Conservation (phyloP, 345 rosid genomes). For the Limnanthes douglasii region DNA sequence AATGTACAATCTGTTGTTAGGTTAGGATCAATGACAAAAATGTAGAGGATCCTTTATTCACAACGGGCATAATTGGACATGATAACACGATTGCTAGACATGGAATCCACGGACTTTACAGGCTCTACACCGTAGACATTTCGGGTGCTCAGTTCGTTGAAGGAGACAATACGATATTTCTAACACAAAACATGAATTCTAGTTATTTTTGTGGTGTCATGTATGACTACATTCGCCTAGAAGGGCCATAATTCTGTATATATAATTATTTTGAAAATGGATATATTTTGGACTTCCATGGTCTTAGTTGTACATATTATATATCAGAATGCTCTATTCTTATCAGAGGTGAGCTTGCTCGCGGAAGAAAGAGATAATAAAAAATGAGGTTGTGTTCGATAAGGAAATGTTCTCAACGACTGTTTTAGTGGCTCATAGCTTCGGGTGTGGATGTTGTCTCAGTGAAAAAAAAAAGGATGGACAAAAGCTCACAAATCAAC, state of each 20-base stretch:
- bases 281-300: neutral
- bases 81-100: constrained; percentile 56
- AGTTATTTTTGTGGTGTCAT: constrained; percentile 31
- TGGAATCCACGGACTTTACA: constrained; percentile 52
- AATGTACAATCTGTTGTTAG: constrained; percentile 12
- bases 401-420: too few relatives aligned
- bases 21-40: constrained; percentile 20
- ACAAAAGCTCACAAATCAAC: too few relatives aligned
- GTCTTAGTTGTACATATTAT: neutral
- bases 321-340: neutral
- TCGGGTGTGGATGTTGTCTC: too few relatives aligned
- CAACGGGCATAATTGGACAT: constrained; percentile 42
- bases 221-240: constrained; percentile 55
- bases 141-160: constrained; percentile 15
- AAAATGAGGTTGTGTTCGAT: too few relatives aligned
- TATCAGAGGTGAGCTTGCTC: neutral
- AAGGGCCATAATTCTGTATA: constrained; percentile 29
- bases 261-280: neutral
- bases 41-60: constrained; percentile 19
- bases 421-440: too few relatives aligned
- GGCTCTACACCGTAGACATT: constrained; percentile 24
- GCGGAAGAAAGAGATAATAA: neutral
- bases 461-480: too few relatives aligned
- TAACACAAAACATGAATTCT: constrained; percentile 25
- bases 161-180: constrained; percentile 32